Base-by-base conservation (phyloP, 2,329 filamentous ascomycete species). In the Chaetomiaceae sp. region DNA sequence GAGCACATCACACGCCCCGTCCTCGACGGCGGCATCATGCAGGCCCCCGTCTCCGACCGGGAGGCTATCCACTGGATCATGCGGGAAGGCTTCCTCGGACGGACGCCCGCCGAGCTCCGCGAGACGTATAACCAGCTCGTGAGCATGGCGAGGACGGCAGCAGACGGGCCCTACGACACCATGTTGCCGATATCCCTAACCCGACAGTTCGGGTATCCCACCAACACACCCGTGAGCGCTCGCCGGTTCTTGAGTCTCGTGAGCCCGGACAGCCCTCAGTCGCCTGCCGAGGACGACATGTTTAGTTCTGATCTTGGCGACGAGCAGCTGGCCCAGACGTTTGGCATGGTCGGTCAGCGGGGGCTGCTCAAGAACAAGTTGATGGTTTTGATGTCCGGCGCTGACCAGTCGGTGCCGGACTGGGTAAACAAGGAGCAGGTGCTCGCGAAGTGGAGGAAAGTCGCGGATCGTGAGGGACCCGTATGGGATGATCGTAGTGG, bases 41-140 rank as follows among this genome's bases (percentile, higher is more conserved):
- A 95, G 66, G 88, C 85, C 0, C 83, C 87, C 0, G 83, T 91
- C 2, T 88, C 82, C 1, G 89, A 95, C 65, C 77, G 89, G 31
- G 85, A 95, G 63, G 79, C 76, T 0, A 62, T 86, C 27, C 62
- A 65, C 12, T 68, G 68, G 4, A 61, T 74, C 6, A 62, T 78
- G 2, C 69, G 82, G 40, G 65, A 68, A 2, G 62, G 71, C 1
- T 69, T 60, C 60, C 38, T 65, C 58, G 53, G 61, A 58, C 42
- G 65, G 63, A 55, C 61, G 55, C 51, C 62, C 2, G 60, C 20
- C 31, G 60, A 52, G 52, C 54, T 71, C 13, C 53, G 63, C 10
- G 52, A 64, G 27, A 72, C 73, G 0, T 61, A 67, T 40, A 60
- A 65, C 17, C 64, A 71, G 59, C 64, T 76, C 3, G 61, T 66